A percentile compares a stretch with the other conserved stretches of the same genome.
These are phyloP conservation scores for Picea mariana DNA, from an alignment of 83 land plant genomes.

Conservation along the genomic window DNA sequence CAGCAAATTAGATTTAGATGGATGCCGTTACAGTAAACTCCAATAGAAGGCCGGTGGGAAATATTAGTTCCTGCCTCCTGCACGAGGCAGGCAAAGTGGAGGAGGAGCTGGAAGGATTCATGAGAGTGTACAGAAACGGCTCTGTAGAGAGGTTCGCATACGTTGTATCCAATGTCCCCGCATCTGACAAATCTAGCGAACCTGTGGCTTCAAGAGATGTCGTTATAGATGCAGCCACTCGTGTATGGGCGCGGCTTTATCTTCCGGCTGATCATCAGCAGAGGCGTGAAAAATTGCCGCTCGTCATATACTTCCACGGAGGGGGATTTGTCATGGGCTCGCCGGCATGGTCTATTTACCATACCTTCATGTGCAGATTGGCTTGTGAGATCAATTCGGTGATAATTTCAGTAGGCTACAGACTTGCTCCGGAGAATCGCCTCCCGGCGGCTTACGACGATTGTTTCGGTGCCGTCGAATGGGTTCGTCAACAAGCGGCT, in stretches of 20 bases:
- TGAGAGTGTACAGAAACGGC: constrained; percentile 43
- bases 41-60: not conserved
- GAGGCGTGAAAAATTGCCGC: constrained; percentile 15
- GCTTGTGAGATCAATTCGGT: constrained; percentile 28
- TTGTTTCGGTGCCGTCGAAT: constrained; percentile 36
- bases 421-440: constrained; percentile 61
- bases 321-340: constrained; percentile 60
- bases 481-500: constrained; percentile 26
- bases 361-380: constrained; percentile 36
- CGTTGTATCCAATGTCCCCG: constrained; percentile 17
- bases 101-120: constrained; percentile 51
- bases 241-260: constrained; percentile 55
- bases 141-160: constrained; percentile 42
- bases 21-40: not conserved
- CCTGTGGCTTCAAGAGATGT: constrained; percentile 32
- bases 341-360: constrained; percentile 49
- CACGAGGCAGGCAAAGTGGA: not conserved
- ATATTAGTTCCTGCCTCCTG: not conserved
- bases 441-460: constrained; percentile 69
- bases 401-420: constrained; percentile 49
- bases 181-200: not conserved
- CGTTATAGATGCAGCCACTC: constrained; percentile 21
- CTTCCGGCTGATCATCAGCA: constrained; percentile 20
- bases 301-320: constrained; percentile 58
- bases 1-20: not conserved